phyloP scores from a whole-genome alignment of 345 rosid species.

The Kandelia obovata region DNA sequence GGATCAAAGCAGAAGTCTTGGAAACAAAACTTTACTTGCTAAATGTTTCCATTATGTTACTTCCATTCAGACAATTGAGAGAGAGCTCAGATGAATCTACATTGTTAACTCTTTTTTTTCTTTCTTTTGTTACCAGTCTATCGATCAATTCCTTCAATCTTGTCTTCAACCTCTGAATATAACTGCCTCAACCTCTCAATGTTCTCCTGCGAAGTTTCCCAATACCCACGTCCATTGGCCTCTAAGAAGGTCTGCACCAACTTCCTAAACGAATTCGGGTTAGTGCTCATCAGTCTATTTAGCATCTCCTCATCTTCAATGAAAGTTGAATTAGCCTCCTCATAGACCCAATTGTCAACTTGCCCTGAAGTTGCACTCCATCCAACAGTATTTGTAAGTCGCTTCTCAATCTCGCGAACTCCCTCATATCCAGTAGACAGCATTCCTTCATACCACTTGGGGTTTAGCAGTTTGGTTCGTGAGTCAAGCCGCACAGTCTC shows the following conservation, averaged over 20 bases:
- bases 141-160: slow-evolving; percentile 92
- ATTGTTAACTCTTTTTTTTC: slow-evolving; percentile 5
- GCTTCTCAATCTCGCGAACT: slow-evolving; percentile 94
- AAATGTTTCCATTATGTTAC: slow-evolving; percentile 18
- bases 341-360: slow-evolving; percentile 97
- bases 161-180: slow-evolving; percentile 94
- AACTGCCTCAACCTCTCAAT: slow-evolving; percentile 83
- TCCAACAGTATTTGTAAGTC: slow-evolving; percentile 90
- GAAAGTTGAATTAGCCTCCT: slow-evolving; percentile 93
- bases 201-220: slow-evolving; percentile 83
- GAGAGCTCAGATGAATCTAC: slow-evolving; percentile 18
- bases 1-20: slow-evolving; percentile 8
- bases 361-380: slow-evolving; percentile 99
- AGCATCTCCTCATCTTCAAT: slow-evolving; percentile 92
- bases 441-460: slow-evolving; percentile 99
- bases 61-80: slow-evolving; percentile 14
- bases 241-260: slow-evolving; percentile 93
- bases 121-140: slow-evolving; percentile 16
- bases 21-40: slow-evolving; percentile 26
- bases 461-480: slow-evolving; percentile 88
- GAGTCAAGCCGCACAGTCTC: slow-evolving; percentile 94
- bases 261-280: slow-evolving; percentile 93
- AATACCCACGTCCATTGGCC: slow-evolving; percentile 95
- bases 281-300: slow-evolving; percentile 75
- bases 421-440: slow-evolving; percentile 95